Base-by-base conservation (phyloP, 192 early-diverging fungal species). In the Linnemannia hyalina region DNA sequence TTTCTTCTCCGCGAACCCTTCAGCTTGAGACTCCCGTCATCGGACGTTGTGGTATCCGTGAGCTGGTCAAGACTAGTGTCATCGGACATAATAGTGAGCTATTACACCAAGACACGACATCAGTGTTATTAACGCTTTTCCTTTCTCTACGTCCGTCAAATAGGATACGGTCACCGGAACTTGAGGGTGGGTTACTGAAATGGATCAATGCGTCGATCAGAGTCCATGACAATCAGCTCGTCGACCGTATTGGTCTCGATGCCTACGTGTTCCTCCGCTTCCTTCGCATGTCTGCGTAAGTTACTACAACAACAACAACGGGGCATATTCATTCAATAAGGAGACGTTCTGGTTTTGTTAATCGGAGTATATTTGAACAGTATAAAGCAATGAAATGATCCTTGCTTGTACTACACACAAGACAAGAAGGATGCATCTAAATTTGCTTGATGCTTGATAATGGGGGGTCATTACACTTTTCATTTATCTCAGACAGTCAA, bases 241-340 rank as follows among this genome's bases (percentile, higher is more conserved):
- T 95, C 55, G 57, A 78, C 23, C 88, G 90, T 8, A 91, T 91
- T 35, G 94, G 95, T 0, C 90, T 96, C 16, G 96, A 97, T 83
- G 90, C 94, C 2, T 98, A 93, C 80, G 95, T 96, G 91, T 93
- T 95, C 70, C 74, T 97, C 40, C 93, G 93, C 41, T 95, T 94
- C 73, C 88, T 95, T 41, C 90, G 94, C 29, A 88, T 93, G 65
- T 91, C 92, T 55, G 81, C 82, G 80, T 86, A 81, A 81, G 84
- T 86, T 6, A 18, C 1, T 46, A 46, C 3, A 40, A 40, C 38
- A 38, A 38, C 38, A n/a, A n/a, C 35, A 35, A 40, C 44, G 10
- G 10, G 44, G 44, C 44, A 46, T 46, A 46, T 15, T 46, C 44
- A 15, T 46, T 46, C 44, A 46, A 70, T 23, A 20, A 11, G 32